A percentile compares a stretch with the other conserved stretches of the same genome.
These are phyloP conservation scores for Puccinellia tenuiflora DNA, from an alignment of 176 grass and related monocot genomes.

Conservation along the genomic window DNA sequence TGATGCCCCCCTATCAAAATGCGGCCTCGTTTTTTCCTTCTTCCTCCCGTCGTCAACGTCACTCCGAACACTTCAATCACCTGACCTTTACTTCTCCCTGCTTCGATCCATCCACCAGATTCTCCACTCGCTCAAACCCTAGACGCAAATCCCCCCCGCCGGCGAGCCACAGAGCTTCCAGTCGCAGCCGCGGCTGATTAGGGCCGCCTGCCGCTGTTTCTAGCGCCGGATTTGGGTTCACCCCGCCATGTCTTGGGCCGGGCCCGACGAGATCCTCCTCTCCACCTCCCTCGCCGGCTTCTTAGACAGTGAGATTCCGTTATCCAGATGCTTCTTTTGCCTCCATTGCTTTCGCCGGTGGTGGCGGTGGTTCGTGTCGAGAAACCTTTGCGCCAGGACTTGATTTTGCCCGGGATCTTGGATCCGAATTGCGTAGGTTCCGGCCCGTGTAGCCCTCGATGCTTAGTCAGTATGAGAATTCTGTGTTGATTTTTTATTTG, in stretches of 20 bases:
- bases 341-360: not conserved
- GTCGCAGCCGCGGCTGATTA: not conserved
- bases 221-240: conserved; percentile 24
- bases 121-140: conserved; percentile 24
- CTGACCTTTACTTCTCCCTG: not conserved
- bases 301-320: conserved; percentile 42
- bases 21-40: not conserved
- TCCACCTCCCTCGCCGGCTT: conserved; percentile 54
- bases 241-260: conserved; percentile 46
- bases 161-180: not conserved
- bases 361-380: not conserved
- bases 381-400: conserved; percentile 4
- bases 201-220: not conserved
- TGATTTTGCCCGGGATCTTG: conserved; percentile 10
- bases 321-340: not conserved
- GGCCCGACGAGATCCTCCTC: conserved; percentile 53
- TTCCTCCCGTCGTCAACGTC: conserved; percentile 4
- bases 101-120: conserved; percentile 17
- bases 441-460: not conserved
- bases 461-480: not conserved
- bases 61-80: not conserved
- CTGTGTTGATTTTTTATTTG: not conserved
- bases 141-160: not conserved
- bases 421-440: conserved; percentile 20
- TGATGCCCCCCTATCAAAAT: not conserved